A percentile compares a stretch with the other conserved stretches of the same genome.
Conservation (phyloP, 257 asterid genomes). For the Rauvolfia tetraphylla region DNA sequence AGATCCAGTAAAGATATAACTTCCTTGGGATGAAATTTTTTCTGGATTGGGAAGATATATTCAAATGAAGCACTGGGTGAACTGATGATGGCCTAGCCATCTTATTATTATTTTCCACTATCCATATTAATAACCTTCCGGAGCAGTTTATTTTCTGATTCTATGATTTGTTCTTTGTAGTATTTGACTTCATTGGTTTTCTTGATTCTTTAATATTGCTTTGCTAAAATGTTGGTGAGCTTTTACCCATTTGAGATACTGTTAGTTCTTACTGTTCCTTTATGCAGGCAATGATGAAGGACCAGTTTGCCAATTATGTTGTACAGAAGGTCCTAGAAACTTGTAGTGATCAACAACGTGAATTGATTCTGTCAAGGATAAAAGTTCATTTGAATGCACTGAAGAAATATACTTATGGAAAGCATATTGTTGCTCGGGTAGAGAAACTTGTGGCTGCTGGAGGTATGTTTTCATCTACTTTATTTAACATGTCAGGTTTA, state of each 20-base stretch:
- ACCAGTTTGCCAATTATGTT: constrained; percentile 48
- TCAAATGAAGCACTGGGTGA: background rate
- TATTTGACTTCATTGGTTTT: background rate
- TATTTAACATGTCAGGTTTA: background rate
- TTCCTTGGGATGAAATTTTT: too few relatives aligned
- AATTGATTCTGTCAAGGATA: constrained; percentile 40
- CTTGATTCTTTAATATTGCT: background rate
- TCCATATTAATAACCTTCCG: background rate
- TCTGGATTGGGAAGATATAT: background rate
- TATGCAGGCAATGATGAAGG: constrained; percentile 43
- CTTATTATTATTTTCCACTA: too few relatives aligned
- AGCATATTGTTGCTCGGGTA: constrained; percentile 47
- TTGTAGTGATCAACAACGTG: constrained; percentile 45
- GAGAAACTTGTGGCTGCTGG: constrained; percentile 54
- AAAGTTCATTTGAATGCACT: constrained; percentile 44
- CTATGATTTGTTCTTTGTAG: background rate
- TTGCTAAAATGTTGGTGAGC: too few relatives aligned
- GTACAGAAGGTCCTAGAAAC: constrained; percentile 51
- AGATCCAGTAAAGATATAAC: too few relatives aligned
- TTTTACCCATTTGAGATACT: too few relatives aligned
- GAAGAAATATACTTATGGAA: constrained; percentile 45
- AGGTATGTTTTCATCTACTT: constrained; percentile 19
- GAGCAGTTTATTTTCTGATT: background rate
- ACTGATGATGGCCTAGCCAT: background rate
- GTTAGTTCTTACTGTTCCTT: background rate